Evolutionary conservation across 106 monocot species (phyloP).

Genomic region (Triglochin maritima): DNA sequence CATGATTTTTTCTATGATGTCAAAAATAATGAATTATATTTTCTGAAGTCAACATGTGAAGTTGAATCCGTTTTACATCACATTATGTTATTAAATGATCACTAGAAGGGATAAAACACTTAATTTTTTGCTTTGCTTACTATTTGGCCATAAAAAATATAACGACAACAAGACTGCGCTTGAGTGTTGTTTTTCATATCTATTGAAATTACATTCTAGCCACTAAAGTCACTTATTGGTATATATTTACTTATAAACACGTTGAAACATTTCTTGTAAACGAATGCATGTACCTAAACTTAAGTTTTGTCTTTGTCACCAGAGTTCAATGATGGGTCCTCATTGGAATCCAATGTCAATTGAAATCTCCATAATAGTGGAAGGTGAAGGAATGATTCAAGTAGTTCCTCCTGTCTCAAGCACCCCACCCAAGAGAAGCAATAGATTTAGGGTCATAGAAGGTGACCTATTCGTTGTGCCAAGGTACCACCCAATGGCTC

Average conservation of each 20-base stretch:
- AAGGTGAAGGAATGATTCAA: conserved; percentile 68
- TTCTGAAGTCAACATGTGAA: no score
- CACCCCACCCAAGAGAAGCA: conserved; percentile 12
- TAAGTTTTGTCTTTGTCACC: conserved; percentile 2
- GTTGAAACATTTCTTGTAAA: background rate
- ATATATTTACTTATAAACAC: background rate
- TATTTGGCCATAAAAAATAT: no score
- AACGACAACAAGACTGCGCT: no score
- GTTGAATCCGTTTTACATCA: no score
- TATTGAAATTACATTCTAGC: no score
- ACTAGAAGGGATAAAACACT: no score
- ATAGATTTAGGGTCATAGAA: conserved; percentile 36
- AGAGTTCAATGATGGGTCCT: conserved; percentile 88
- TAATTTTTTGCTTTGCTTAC: no score
- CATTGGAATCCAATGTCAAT: conserved; percentile 80
- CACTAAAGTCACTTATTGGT: no score
- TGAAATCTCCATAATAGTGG: conserved; percentile 52
- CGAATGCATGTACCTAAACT: background rate
- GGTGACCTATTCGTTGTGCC: conserved; percentile 72
- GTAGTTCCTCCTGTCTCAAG: conserved; percentile 26
- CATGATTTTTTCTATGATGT: no score
- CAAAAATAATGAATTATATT: no score
- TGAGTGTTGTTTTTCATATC: no score
- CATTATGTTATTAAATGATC: no score
- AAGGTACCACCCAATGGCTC: conserved; percentile 65